These are phyloP conservation scores for Fusarium musae DNA, from an alignment of 2,329 filamentous ascomycete species.

Conservation along the genomic window DNA sequence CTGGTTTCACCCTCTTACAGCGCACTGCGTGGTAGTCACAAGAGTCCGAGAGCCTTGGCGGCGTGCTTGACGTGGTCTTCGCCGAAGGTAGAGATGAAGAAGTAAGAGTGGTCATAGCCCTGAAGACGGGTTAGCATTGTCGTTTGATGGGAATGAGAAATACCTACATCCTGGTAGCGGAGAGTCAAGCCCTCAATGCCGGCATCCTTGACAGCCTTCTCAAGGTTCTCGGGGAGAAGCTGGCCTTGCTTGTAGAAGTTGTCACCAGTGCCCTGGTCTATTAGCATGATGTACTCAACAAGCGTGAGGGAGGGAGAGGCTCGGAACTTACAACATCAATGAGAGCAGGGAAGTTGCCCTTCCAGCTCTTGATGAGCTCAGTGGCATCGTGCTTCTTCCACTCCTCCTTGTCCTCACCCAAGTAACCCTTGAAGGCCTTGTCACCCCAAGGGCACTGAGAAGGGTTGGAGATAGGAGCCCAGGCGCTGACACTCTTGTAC, in stretches of 20 bases:
- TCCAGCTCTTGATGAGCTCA: constrained; percentile 83
- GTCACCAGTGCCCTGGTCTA: constrained; percentile 81
- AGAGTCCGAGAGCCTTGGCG: constrained; percentile 77
- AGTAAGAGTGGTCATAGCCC: constrained; percentile 98
- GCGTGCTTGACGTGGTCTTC: constrained; percentile 93
- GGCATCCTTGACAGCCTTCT: constrained; percentile 79
- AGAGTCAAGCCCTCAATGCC: constrained; percentile 79
- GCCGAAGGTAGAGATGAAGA: constrained; percentile 90
- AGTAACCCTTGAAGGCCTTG: constrained; percentile 93
- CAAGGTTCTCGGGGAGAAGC: constrained; percentile 92
- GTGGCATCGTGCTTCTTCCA: constrained; percentile 95
- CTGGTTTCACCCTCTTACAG: constrained; percentile 34
- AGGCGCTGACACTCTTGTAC: constrained; percentile 90
- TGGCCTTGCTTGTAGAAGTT: constrained; percentile 97
- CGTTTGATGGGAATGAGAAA: background rate
- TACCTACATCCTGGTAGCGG: constrained; percentile 79
- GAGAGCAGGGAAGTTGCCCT: constrained; percentile 76
- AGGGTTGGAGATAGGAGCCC: constrained; percentile 91
- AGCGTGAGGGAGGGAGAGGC: no score
- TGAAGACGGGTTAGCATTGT: constrained; percentile 44
- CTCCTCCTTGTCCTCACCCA: constrained; percentile 78
- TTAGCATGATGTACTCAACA: background rate
- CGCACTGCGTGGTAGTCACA: constrained; percentile 45
- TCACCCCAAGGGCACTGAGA: constrained; percentile 89
- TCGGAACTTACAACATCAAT: constrained; percentile 80